A percentile compares a stretch with the other conserved stretches of the same genome.
These are phyloP conservation scores for Aspergillus spinulosporus DNA, from an alignment of 2,329 filamentous ascomycete species.

Conservation along the genomic window DNA sequence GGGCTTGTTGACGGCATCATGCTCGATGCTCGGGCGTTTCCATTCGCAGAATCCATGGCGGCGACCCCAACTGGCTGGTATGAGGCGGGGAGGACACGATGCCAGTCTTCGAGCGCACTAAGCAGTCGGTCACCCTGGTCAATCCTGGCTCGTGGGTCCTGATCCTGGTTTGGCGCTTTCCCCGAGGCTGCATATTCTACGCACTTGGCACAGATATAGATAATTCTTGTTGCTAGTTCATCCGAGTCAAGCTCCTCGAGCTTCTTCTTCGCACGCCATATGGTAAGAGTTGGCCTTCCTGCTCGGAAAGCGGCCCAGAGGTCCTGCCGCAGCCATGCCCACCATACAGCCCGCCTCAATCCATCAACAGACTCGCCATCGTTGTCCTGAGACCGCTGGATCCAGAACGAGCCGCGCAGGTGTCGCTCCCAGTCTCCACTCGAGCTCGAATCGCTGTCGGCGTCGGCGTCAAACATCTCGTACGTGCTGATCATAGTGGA, in stretches of 20 bases:
- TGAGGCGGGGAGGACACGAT: constrained; percentile 39
- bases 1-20: background rate
- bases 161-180: constrained; percentile 37
- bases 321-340: constrained; percentile 65
- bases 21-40: background rate
- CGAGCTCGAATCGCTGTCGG: constrained; percentile 17
- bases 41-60: constrained; percentile 11
- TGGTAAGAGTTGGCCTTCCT: constrained; percentile 55
- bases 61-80: constrained; percentile 42
- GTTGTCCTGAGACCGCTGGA: constrained; percentile 60
- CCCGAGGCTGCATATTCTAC: constrained; percentile 57
- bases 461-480: constrained; percentile 46
- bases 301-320: constrained; percentile 64
- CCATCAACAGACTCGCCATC: constrained; percentile 58
- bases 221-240: constrained; percentile 51
- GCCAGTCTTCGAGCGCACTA: constrained; percentile 53
- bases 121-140: constrained; percentile 47
- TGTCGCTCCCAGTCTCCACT: constrained; percentile 61
- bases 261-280: constrained; percentile 55
- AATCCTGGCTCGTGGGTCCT: constrained; percentile 45
- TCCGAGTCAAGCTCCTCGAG: constrained; percentile 51
- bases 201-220: constrained; percentile 55
- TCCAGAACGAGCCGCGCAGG: constrained; percentile 65
- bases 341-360: constrained; percentile 61
- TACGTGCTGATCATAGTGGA: constrained; percentile 9